Evolutionary conservation across 2,329 filamentous ascomycete species (phyloP), one percentile per base, ranked within the genome.

Genomic region (Fusarium clavum): DNA sequence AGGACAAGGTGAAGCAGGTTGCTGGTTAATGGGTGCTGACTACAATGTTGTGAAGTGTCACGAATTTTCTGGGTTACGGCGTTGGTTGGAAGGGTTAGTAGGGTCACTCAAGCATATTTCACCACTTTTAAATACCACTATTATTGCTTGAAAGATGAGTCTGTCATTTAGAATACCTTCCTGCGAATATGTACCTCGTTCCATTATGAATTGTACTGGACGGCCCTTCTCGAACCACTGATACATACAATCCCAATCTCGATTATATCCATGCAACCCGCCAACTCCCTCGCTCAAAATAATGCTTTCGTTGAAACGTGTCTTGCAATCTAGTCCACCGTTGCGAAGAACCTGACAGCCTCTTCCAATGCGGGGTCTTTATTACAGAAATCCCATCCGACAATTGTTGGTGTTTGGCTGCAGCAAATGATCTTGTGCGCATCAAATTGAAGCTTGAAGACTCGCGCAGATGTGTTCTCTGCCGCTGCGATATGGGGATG

Each of bases 361-460:
- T 93, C 90, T 58, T 93, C 88, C 56, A 98, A 87, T 73, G 97
- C 92, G 58, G 87, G 81, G 71, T 99, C 94, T 7, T 89, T 91
- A 72, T 94, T 93, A 63, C 94, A 96, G 85, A 98, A 99, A 79
- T 99, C 96, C 96, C 96, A 99, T 1, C 94, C 96, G 1, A 98
- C 94, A 76, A 99, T 98, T 18, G 92, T 90, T 41, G 91, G 91
- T 60, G 96, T 94, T 79, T 98, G 94, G 70, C 92, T 96, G 78
- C 95, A 98, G 82, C 94, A 98, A 57, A 99, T 92, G 72, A 99
- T 97, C 74, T 94, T 90, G 24, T 94, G 88, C 1, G 94, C 93
- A 77, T 99, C 96, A 73, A 98, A 99, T 79, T 99, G 96, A 38
- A 98, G 85, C 81, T 99, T 99, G 84, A 98, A 99, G 5, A 99